Evolutionary conservation across 2,329 filamentous ascomycete genomes (phyloP), one percentile per base, ranked within the genome.

Genomic region (Pestalotiopsis sp.): DNA sequence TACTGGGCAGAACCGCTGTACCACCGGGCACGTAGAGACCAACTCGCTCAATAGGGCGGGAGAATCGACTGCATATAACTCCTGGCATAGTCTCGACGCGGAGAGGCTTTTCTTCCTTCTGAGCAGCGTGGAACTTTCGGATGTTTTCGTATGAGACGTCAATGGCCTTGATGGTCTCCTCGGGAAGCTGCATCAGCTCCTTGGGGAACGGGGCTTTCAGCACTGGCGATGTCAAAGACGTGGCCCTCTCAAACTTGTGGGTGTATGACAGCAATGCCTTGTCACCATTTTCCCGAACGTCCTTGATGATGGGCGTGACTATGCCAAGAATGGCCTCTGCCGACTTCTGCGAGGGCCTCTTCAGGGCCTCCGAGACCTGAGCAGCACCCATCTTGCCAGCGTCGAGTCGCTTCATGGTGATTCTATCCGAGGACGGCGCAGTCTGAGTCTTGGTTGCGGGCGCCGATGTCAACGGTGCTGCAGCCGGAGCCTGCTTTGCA

Each of bases 191-290:
- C 96, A 99, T 98, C 59, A 98, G 85, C 69, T 91, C 89, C 73
- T 91, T 82, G 1, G 94, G 91, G 84, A 97, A 99, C 0, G 96
- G 96, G 1, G 96, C 95, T 76, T 90, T 92, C 71, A 99, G 85
- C 14, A 99, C 94, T 0, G 95, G 94, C 0, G 94, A 95, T 14
- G 90, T 96, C 69, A 99, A 85, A 2, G 93, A 95, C 0, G 93
- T 97, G 0, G 95, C 96, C 83, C 95, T 97, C 79, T 99, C 96
- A 74, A 99, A 99, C 80, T 97, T 97, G 87, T 98, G 95, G 1
- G 96, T 98, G 81, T 97, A 98, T 65, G 93, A 92, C 59, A 99
- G 87, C 27, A 99, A 86, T 3, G 94, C 95, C 75, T 92, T 92
- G 81, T 99, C 96, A 66, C 96, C 96, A 41, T 93, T 90, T 58